Conservation (phyloP, 2,329 filamentous ascomycete genomes). For the Chaetomiaceae sp. region DNA sequence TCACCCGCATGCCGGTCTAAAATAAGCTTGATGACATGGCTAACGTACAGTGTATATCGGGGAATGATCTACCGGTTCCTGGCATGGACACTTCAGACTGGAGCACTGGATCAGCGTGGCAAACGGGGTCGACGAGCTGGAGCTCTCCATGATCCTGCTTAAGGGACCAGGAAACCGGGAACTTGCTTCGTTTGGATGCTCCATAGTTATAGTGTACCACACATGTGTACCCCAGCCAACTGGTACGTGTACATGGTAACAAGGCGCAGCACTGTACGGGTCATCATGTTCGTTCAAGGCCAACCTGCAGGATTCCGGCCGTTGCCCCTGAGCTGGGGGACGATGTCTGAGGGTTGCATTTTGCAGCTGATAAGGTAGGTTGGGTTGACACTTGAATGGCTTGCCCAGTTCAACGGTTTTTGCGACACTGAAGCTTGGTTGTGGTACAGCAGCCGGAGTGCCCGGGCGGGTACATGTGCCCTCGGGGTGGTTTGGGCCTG, state of each 20-base stretch:
- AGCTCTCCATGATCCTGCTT: not conserved
- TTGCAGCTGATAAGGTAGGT: not conserved
- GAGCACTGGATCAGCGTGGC: not conserved
- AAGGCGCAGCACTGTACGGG: not conserved
- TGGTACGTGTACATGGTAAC: not conserved
- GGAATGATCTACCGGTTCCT: too few relatives aligned
- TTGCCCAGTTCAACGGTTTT: not conserved
- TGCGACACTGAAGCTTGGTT: not conserved
- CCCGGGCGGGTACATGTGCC: not conserved
- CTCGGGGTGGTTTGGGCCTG: not conserved
- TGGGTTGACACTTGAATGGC: not conserved
- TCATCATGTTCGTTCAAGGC: not conserved
- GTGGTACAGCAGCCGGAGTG: not conserved
- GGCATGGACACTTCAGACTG: too few relatives aligned
- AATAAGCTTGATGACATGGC: not conserved
- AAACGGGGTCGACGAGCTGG: not conserved
- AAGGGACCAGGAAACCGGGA: not conserved
- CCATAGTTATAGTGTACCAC: too few relatives aligned
- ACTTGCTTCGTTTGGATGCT: constrained; percentile 2
- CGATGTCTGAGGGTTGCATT: not conserved
- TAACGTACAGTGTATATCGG: too few relatives aligned
- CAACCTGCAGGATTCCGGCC: constrained; percentile 1
- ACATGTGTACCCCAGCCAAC: too few relatives aligned
- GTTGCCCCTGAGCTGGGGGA: not conserved
- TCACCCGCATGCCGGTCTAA: not conserved